Conservation (phyloP, 257 asterid species). For the Forsythia viridissima region DNA sequence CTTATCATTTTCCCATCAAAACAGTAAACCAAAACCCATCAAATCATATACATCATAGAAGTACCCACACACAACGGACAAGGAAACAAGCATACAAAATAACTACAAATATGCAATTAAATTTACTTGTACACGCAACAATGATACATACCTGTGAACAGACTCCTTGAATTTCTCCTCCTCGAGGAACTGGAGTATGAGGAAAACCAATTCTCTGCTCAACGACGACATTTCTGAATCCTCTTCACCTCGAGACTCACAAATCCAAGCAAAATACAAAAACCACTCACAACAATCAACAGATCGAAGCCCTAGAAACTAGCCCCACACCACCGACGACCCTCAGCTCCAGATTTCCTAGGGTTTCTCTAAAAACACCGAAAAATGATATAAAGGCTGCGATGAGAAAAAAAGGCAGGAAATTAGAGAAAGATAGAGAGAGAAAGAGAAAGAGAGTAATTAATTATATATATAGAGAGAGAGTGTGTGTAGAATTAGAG, state of each 20-base stretch:
- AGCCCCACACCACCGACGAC: slow-evolving; percentile 43
- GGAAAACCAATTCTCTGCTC: slow-evolving; percentile 93
- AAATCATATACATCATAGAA: slow-evolving; percentile 24
- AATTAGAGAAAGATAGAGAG: slow-evolving; percentile 32
- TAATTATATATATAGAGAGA: slow-evolving; percentile 13
- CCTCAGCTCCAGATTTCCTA: slow-evolving; percentile 34
- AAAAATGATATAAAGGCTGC: slow-evolving; percentile 28
- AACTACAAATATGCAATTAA: neutral
- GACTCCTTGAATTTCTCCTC: slow-evolving; percentile 98
- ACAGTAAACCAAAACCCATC: slow-evolving; percentile 8
- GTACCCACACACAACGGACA: slow-evolving; percentile 10
- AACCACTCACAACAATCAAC: slow-evolving; percentile 27
- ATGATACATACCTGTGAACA: slow-evolving; percentile 63
- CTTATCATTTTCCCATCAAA: slow-evolving; percentile 17
- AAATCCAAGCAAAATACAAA: slow-evolving; percentile 24
- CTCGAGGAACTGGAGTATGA: slow-evolving; percentile 92
- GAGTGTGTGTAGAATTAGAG: slow-evolving; percentile 37
- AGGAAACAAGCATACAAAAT: neutral
- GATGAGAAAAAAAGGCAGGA: slow-evolving; percentile 26
- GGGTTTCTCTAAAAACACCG: slow-evolving; percentile 54
- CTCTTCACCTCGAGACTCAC: slow-evolving; percentile 39
- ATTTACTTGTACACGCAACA: neutral
- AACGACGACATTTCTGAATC: slow-evolving; percentile 71
- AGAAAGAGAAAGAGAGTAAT: slow-evolving; percentile 23
- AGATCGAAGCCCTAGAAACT: slow-evolving; percentile 62